phyloP scores from a whole-genome alignment of 176 grass and related monocot species.

The bread wheat (Triticum aestivum) region IWGSC_CS_RefSeq_v2.1 NC_057801.1:684325832-684326331 shows the following conservation, averaged over 20 bases:
- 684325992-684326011: neutral
- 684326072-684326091: neutral
- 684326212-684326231: neutral
- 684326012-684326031: neutral
- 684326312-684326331: neutral
- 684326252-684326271: conserved; percentile 2
- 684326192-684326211: neutral
- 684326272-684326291: conserved; percentile 36
- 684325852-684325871: conserved; percentile 37
- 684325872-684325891: conserved; percentile 8
- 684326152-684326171: conserved; percentile 31
- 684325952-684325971: neutral
- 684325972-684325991: neutral
- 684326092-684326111: conserved; percentile 19
- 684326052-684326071: neutral
- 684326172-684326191: neutral
- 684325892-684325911: neutral
- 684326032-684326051: neutral
- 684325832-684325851: neutral
- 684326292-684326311: conserved; percentile 31
- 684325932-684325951: conserved; percentile 16
- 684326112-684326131: conserved; percentile 26
- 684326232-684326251: conserved; percentile 15
- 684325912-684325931: conserved; percentile 16
- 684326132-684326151: conserved; percentile 56